Evolutionary conservation across 441 rosid species (phyloP).

Genomic region (Erodium texanum): DNA sequence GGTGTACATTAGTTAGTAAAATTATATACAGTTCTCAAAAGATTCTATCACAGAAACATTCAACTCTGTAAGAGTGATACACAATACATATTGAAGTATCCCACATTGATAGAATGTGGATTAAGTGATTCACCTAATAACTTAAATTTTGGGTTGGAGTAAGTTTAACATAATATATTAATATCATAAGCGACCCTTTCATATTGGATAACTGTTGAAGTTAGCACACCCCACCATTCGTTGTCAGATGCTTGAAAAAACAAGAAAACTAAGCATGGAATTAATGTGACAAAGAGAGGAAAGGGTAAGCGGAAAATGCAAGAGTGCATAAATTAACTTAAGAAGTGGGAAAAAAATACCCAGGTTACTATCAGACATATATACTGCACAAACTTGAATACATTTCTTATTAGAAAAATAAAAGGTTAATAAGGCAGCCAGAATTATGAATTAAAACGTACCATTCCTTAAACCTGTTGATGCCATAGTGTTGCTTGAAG

Average conservation of each 20-base stretch:
- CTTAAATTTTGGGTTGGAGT: too few relatives aligned
- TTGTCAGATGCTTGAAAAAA: background rate
- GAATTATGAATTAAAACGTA: slow-evolving; percentile 18
- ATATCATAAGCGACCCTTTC: background rate
- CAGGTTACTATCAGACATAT: background rate
- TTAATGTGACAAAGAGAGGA: background rate
- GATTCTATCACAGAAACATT: background rate
- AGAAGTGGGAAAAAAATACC: background rate
- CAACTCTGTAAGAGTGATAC: background rate
- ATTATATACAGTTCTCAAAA: background rate
- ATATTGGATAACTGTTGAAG: background rate
- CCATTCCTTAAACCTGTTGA: slow-evolving; percentile 55
- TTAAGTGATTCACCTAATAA: too few relatives aligned
- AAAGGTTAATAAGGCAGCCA: background rate
- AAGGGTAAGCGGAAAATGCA: background rate
- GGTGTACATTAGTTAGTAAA: background rate
- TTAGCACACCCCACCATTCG: background rate
- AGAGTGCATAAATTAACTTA: background rate
- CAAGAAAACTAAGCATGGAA: background rate
- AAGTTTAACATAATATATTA: background rate
- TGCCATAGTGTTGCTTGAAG: slow-evolving; percentile 65
- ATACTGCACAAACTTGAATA: background rate
- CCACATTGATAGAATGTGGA: too few relatives aligned
- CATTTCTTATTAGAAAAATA: background rate
- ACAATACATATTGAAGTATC: background rate